These are phyloP conservation scores for Agaricus sinodeliciosus DNA, from an alignment of 768 basidiomycete genomes.

Conservation along the genomic window DNA sequence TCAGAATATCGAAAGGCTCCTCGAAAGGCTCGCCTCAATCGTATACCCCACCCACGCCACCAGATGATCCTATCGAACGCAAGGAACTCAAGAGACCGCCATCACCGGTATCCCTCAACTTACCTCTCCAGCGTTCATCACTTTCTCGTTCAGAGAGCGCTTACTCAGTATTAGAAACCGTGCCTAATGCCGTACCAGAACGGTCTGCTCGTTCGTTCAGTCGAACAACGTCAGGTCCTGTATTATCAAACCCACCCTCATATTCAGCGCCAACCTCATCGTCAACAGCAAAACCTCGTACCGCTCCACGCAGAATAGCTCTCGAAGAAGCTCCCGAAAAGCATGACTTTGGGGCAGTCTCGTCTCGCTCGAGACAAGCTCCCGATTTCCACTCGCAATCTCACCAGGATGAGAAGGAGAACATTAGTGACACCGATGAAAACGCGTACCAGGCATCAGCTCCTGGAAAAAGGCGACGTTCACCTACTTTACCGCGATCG, in stretches of 20 bases:
- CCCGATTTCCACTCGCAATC: constrained; percentile 17
- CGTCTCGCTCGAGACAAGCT: constrained; percentile 21
- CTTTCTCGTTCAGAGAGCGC: constrained; percentile 66
- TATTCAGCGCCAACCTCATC: constrained; percentile 26
- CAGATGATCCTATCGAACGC: constrained; percentile 3
- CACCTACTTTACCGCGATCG: constrained; percentile 31
- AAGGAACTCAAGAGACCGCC: constrained; percentile 25
- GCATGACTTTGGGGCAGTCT: constrained; percentile 16
- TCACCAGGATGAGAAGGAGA: constrained; percentile 44
- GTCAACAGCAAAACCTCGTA: constrained; percentile 27
- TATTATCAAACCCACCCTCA: constrained; percentile 25
- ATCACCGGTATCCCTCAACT: constrained; percentile 33
- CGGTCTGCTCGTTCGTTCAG: constrained; percentile 48
- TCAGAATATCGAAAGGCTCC: constrained; percentile 50
- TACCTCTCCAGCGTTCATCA: constrained; percentile 38
- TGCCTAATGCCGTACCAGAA: constrained; percentile 24
- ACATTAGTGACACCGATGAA: constrained; percentile 36
- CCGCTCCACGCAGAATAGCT: constrained; percentile 33
- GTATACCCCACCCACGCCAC: constrained; percentile 40
- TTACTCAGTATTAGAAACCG: constrained; percentile 35
- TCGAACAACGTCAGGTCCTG: constrained; percentile 60
- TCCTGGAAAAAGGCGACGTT: constrained; percentile 21
- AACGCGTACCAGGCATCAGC: constrained; percentile 22
- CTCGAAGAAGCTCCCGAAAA: constrained; percentile 27
- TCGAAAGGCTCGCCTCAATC: constrained; percentile 35